A percentile compares a stretch with the other conserved stretches of the same genome.
These are phyloP conservation scores for Nakazawaea molendinolei DNA, from an alignment of 805 yeast species.

Conservation along the genomic window DNA sequence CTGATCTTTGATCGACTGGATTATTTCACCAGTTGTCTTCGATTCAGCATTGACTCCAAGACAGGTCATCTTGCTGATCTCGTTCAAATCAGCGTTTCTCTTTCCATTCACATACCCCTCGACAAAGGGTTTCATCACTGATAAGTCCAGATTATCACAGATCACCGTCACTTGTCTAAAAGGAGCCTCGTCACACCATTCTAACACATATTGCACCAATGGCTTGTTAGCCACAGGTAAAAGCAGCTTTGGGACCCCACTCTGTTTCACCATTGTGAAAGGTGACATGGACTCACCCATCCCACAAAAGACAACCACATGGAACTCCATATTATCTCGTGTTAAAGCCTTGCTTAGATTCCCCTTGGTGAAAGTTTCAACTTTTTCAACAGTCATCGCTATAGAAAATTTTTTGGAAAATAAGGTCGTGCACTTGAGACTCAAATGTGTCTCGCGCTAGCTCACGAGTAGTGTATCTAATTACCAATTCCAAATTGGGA, in stretches of 20 bases:
- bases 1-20: slow-evolving; percentile 41
- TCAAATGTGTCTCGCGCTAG: no score
- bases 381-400: no score
- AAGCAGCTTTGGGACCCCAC: slow-evolving; percentile 76
- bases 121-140: slow-evolving; percentile 42
- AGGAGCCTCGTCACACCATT: slow-evolving; percentile 88
- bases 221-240: slow-evolving; percentile 88
- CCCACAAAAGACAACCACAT: slow-evolving; percentile 88
- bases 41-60: slow-evolving; percentile 35
- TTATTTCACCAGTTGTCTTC: slow-evolving; percentile 51
- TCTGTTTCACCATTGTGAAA: slow-evolving; percentile 50
- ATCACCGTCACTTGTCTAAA: slow-evolving; percentile 67
- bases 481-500: no score
- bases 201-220: slow-evolving; percentile 78
- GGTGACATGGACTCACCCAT: slow-evolving; percentile 71
- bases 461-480: no score
- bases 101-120: slow-evolving; percentile 33
- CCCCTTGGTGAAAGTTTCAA: no score
- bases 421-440: no score
- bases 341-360: background rate
- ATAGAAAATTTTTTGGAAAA: no score
- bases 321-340: slow-evolving; percentile 66
- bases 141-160: slow-evolving; percentile 39
- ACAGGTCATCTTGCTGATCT: slow-evolving; percentile 32
- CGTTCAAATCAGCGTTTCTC: slow-evolving; percentile 28